Percentiles rank a stretch among this genome's conserved stretches.
Conservation (phyloP, 2,329 filamentous ascomycete species). For the Penicillium verrucosum region DNA sequence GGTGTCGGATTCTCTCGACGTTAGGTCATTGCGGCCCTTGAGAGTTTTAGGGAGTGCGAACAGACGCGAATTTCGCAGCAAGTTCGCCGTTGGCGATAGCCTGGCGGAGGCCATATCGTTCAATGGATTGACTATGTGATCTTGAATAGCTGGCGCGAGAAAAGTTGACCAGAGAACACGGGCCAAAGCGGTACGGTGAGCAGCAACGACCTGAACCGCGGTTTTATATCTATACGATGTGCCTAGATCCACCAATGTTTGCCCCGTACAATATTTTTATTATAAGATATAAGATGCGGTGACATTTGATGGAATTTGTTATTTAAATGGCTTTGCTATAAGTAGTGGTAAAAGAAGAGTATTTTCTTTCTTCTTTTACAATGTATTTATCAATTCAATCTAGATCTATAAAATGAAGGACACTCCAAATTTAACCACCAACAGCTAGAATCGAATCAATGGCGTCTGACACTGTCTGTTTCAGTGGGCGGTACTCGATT, state of each 20-base stretch:
- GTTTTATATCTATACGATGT: constrained; percentile 1
- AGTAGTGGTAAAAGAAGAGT: neutral
- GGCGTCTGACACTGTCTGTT: constrained; percentile 39
- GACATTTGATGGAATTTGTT: neutral
- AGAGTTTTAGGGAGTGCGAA: constrained; percentile 82
- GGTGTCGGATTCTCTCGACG: constrained; percentile 58
- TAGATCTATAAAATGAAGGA: neutral
- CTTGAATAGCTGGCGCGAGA: constrained; percentile 25
- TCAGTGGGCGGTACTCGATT: constrained; percentile 39
- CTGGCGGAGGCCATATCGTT: constrained; percentile 44
- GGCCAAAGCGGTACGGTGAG: constrained; percentile 28
- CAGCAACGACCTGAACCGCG: constrained; percentile 20
- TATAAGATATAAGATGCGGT: neutral
- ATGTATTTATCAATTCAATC: neutral
- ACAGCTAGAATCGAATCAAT: constrained; percentile 35
- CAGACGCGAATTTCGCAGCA: constrained; percentile 82
- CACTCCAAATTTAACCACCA: constrained; percentile 24
- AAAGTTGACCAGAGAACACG: constrained; percentile 32
- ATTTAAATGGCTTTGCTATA: no score
- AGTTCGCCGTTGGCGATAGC: constrained; percentile 59
- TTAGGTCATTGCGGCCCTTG: constrained; percentile 56
- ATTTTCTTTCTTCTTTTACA: neutral
- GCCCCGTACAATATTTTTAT: neutral
- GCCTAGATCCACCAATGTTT: neutral
- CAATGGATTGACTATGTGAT: constrained; percentile 19